Base-by-base conservation (phyloP, 2,329 filamentous ascomycete genomes). In the Cladosporium austrohemisphaericum region DNA sequence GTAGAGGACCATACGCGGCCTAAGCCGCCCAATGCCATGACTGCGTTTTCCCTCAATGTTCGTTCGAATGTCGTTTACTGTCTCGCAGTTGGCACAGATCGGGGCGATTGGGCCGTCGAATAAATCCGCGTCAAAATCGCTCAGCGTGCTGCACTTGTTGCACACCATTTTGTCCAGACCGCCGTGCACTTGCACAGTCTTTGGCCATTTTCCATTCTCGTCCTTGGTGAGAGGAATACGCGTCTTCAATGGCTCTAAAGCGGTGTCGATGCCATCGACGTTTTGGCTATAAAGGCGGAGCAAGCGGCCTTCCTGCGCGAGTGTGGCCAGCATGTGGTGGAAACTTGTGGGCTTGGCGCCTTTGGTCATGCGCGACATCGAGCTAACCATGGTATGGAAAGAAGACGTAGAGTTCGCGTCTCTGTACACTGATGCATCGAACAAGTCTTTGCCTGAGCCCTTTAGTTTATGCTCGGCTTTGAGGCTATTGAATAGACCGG, bases 351-450 rank as follows among this genome's bases (percentile, higher is more conserved):
- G 90, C 56, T 84, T 72, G 48, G 92, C 91, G 43, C 78, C 77
- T 58, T 84, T 82, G 18, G 88, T 88, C 72, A 91, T 79, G 50
- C 85, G 77, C 36, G 89, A 89, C 61, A 98, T 79, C 61, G 88
- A 85, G 64, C 91, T 86, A 59, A 98, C 89, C 92, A 98, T 97
- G 65, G 86, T 84, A 69, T 98, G 93, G 67, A 98, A 98, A 9
- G 86, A 88, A 19, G 86, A 84, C 1, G 92, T 97, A 10, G 91
- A 88, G 18, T 80, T 78, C 66, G 94, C 85, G 73, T 95, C 88
- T 68, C 89, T 91, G 74, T 98, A 98, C 47, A 98, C 93, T 6
- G 92, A 95, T 45, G 93, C 93, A 71, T 98, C 93, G 65, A 98
- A 98, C 1, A 98, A 79, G 58, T 95, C 85, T 69, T 97, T 96